Evolutionary conservation across 2,329 filamentous ascomycete genomes (phyloP), one percentile per base, ranked within the genome.

Genomic region (Daldinia sp.): DNA sequence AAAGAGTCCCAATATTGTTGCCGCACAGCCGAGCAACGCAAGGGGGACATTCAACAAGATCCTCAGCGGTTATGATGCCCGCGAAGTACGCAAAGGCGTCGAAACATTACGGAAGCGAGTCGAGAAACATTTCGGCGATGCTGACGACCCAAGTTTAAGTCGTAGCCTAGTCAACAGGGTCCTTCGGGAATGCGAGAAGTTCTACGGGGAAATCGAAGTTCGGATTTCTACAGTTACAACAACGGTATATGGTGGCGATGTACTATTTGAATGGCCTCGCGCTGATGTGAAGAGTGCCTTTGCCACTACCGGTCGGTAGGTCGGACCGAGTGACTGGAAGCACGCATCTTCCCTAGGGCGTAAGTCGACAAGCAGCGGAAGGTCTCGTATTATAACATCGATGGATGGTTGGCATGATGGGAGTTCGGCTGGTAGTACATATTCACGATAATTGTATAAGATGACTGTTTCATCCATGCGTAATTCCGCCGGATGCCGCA

Each of bases 51-150:
- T 95, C 75, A 94, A 94, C 82, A 97, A 97, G 79, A 81, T 97
- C 3, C 82, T 97, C 30, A 85, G 90, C 58, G 84, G 85, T 43
- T 91, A 95, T 76, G 94, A 98, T 76, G 83, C 83, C 17, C 94
- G 92, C 75, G 93, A 97, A 77, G 86, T 97, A 41, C 87, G 91
- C 67, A 93, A 94, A 74, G 94, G 94, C n/a, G 90, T 97, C 69
- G 93, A 97, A 72, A 86, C 92, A 55, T 82, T 98, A 69, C 90
- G 90, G 72, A 97, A 96, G 80, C 87, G 94, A 50, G 92, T 98
- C 1, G 94, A 98, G 79, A 99, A 98, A 80, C 94, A 98, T 77
- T 98, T 98, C 82, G 93, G 93, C 41, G 93, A 96, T 69, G 91
- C 89, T 4, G 93, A 96, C 70, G 91, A 94, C 66, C 87, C 88